These are phyloP conservation scores for Schizochytrium sp. DNA, from an alignment of 108 stramenopile genomes.

Conservation along the genomic window DNA sequence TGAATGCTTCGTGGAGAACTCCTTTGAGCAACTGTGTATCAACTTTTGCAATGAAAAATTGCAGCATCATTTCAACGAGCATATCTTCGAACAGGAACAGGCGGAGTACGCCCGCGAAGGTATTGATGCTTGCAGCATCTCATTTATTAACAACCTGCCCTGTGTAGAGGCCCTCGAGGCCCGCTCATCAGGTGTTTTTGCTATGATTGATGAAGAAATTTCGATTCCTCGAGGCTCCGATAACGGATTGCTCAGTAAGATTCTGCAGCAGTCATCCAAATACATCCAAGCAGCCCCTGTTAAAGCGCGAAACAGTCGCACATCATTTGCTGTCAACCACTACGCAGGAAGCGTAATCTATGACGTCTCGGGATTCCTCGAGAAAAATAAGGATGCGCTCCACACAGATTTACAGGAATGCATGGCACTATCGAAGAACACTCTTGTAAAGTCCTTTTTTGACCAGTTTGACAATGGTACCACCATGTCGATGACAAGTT, in stretches of 20 bases:
- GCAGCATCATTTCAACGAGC: conserved; percentile 81
- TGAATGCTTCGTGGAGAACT: conserved; percentile 72
- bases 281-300: conserved; percentile 19
- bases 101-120: conserved; percentile 78
- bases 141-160: conserved; percentile 87
- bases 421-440: conserved; percentile 62
- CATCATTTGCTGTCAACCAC: conserved; percentile 70
- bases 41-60: conserved; percentile 80
- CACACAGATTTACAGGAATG: conserved; percentile 74
- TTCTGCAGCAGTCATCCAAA: not conserved
- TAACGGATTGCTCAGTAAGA: not conserved
- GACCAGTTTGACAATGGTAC: conserved; percentile 29
- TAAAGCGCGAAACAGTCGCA: conserved; percentile 48
- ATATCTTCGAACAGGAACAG: conserved; percentile 79
- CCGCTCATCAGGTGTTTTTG: conserved; percentile 82
- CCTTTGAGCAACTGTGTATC: conserved; percentile 78
- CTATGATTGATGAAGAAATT: conserved; percentile 88
- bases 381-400: conserved; percentile 75
- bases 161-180: conserved; percentile 90
- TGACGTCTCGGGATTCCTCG: conserved; percentile 71
- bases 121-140: conserved; percentile 76
- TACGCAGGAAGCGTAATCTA: conserved; percentile 75
- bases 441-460: conserved; percentile 70
- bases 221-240: conserved; percentile 70
- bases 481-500: not conserved